These are phyloP conservation scores for Eucalyptus cladocalyx DNA, from an alignment of 345 rosid genomes.

Conservation along the genomic window DNA sequence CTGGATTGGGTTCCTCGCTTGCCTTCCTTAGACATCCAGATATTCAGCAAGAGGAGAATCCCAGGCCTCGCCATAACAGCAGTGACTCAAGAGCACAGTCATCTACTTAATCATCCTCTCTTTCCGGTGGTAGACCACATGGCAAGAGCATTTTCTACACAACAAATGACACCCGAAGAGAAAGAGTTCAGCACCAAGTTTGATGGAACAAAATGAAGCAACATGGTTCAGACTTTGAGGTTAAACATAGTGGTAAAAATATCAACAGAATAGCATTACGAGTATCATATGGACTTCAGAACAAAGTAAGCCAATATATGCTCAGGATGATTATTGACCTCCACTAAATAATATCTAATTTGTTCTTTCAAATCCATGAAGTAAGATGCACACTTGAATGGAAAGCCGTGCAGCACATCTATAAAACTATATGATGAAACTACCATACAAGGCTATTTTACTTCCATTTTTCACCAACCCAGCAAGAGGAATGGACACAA, in stretches of 20 bases:
- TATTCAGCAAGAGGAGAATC: neutral
- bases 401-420: neutral
- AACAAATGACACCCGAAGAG: neutral
- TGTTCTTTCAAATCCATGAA: neutral
- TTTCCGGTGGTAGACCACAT: slow-evolving; percentile 91
- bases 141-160: slow-evolving; percentile 96
- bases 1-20: neutral
- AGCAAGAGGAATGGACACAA: neutral
- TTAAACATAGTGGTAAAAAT: neutral
- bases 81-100: neutral
- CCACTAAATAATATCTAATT: neutral
- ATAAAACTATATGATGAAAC: neutral
- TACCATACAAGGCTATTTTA: neutral
- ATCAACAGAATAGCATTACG: neutral
- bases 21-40: neutral
- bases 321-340: neutral
- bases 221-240: neutral
- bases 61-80: neutral
- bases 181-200: neutral
- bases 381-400: neutral
- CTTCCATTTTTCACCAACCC: neutral
- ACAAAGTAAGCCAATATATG: neutral
- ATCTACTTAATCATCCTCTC: slow-evolving; percentile 60
- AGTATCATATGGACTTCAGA: neutral
- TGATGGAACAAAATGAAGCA: neutral